Conservation (phyloP, 2,329 filamentous ascomycete genomes). For the Sporothrix humicola region DNA sequence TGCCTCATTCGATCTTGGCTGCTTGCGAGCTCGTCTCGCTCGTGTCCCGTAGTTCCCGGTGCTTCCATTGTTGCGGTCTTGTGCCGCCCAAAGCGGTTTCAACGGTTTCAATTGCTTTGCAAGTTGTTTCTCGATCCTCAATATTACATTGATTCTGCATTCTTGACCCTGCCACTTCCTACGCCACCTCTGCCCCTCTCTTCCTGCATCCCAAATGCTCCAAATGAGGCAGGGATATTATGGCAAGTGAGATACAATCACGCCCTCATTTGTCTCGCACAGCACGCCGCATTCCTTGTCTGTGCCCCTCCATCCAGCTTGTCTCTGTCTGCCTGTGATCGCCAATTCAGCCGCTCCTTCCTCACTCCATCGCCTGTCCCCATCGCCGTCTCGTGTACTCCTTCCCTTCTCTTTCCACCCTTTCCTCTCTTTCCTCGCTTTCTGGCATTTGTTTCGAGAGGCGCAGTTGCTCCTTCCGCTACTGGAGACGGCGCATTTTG, state of each 20-base stretch:
- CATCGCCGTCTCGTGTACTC: neutral
- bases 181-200: neutral
- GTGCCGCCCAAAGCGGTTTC: neutral
- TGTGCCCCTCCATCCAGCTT: neutral
- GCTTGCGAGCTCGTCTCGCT: neutral
- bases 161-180: neutral
- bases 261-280: neutral
- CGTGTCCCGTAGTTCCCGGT: slow-evolving; percentile 12
- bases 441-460: slow-evolving; percentile 4
- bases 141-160: neutral
- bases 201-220: neutral
- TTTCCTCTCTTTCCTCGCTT: neutral
- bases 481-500: neutral
- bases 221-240: neutral
- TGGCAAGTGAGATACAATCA: too few species aligned
- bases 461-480: slow-evolving; percentile 13
- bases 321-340: neutral
- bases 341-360: slow-evolving; percentile 24
- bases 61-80: neutral
- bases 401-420: too few species aligned
- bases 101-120: slow-evolving; percentile 14
- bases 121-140: neutral
- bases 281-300: neutral
- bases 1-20: slow-evolving; percentile 5
- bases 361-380: neutral